phyloP scores from a whole-genome alignment of 371 early-diverging fungal genomes.

The Nematocida minor region DNA sequence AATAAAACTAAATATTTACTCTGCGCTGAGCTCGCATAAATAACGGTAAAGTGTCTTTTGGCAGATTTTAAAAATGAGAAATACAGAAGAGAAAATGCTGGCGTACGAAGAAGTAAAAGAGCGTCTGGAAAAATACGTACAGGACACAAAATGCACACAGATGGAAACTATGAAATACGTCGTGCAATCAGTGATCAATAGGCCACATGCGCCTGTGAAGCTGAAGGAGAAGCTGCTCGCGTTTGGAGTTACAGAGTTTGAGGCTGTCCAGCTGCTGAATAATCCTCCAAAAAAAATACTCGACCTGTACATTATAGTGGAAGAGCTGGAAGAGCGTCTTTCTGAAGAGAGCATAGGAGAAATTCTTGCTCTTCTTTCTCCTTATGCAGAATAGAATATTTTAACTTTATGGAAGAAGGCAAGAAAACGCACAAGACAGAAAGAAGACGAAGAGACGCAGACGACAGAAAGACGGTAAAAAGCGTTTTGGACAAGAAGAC shows the following conservation, averaged over 20 bases:
- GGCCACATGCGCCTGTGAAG: not conserved
- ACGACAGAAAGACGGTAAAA: constrained; percentile 89
- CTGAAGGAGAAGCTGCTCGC: constrained; percentile 32
- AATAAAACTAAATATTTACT: not conserved
- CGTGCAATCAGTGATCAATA: constrained; percentile 12
- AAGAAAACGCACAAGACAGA: constrained; percentile 44
- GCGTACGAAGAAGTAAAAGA: constrained; percentile 13
- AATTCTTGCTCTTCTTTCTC: constrained; percentile 53
- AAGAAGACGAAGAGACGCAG: constrained; percentile 70
- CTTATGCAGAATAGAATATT: constrained; percentile 31
- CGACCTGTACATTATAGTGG: constrained; percentile 62
- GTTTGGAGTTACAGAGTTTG: constrained; percentile 53
- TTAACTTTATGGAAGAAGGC: constrained; percentile 32
- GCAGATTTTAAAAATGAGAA: not conserved
- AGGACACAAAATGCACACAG: not conserved
- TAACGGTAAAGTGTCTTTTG: not conserved
- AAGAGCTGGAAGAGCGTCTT: constrained; percentile 65
- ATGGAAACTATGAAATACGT: constrained; percentile 38
- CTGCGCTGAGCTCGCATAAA: not conserved
- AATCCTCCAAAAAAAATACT: constrained; percentile 54
- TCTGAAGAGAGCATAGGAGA: constrained; percentile 54
- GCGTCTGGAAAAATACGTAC: not conserved
- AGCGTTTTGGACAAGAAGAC: constrained; percentile 94
- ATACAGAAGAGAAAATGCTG: not conserved
- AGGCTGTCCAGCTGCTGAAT: constrained; percentile 61